phyloP scores from a whole-genome alignment of 2,329 filamentous ascomycete genomes.

The Talaromyces sp. region DNA sequence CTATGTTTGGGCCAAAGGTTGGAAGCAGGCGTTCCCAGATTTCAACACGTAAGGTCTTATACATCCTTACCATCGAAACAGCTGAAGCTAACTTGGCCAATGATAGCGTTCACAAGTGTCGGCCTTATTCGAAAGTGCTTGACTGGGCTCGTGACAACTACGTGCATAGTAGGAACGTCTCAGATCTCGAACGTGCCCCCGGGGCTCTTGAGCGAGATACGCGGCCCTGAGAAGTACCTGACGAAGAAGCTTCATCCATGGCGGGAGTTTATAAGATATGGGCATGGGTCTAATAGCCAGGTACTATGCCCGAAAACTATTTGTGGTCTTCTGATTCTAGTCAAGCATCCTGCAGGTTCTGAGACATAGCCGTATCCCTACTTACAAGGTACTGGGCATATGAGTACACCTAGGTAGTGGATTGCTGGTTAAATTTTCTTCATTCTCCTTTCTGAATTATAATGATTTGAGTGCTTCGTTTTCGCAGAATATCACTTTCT shows the following conservation, averaged over 20 bases:
- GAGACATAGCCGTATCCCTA: too few relatives aligned
- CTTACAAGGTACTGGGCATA: too few relatives aligned
- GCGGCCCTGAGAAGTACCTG: not conserved
- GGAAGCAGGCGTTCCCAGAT: constrained; percentile 3
- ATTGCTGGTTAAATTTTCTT: too few relatives aligned
- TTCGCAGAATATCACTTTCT: too few relatives aligned
- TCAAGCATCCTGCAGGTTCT: too few relatives aligned
- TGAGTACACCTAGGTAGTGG: too few relatives aligned
- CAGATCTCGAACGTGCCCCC: not conserved
- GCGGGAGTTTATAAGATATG: not conserved
- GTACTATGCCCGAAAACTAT: too few relatives aligned
- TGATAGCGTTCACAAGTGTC: not conserved
- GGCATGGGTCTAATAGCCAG: not conserved
- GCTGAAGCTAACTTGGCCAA: not conserved
- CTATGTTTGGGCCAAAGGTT: constrained; percentile 6
- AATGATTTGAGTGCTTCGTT: too few relatives aligned
- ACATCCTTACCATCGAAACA: not conserved
- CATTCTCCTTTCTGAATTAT: too few relatives aligned
- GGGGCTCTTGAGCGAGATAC: not conserved
- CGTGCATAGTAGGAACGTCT: constrained; percentile 3
- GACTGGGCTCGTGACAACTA: constrained; percentile 1
- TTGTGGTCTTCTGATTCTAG: too few relatives aligned
- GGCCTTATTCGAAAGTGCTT: not conserved
- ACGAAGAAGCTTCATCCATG: not conserved
- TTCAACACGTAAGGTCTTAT: not conserved